Evolutionary conservation across 129 eudicot genomes (phyloP).

Genomic region (Scalesia atractyloides): DNA sequence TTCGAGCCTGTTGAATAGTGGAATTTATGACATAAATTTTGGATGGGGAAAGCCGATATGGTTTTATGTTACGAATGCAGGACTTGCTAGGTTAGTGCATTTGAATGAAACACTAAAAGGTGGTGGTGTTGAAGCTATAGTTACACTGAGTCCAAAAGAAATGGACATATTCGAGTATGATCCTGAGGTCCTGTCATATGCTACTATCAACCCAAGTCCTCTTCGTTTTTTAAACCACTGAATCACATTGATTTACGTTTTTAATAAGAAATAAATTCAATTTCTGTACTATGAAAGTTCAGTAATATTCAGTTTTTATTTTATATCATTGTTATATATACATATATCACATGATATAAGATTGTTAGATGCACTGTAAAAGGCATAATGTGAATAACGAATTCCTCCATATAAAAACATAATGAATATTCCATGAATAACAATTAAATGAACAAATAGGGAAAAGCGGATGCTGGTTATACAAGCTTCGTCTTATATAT

Average conservation of each 20-base stretch:
- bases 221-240: background rate
- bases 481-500: too few relatives aligned
- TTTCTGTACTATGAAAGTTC: too few relatives aligned
- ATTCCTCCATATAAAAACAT: too few relatives aligned
- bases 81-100: background rate
- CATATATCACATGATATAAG: too few relatives aligned
- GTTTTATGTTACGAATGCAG: background rate
- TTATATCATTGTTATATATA: too few relatives aligned
- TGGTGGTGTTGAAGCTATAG: background rate
- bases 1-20: background rate
- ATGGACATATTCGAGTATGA: background rate
- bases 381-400: too few relatives aligned
- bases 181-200: background rate
- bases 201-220: slow-evolving; percentile 4
- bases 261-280: too few relatives aligned
- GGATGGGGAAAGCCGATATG: slow-evolving; percentile 13
- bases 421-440: too few relatives aligned
- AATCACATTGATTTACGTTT: background rate
- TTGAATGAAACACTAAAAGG: background rate
- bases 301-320: too few relatives aligned
- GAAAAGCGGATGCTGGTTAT: too few relatives aligned
- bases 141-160: background rate
- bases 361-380: too few relatives aligned
- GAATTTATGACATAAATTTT: background rate
- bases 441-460: too few relatives aligned